These are phyloP conservation scores for Sideroxylon spinosum DNA, from an alignment of 179 eudicot genomes.

Conservation along the genomic window DNA sequence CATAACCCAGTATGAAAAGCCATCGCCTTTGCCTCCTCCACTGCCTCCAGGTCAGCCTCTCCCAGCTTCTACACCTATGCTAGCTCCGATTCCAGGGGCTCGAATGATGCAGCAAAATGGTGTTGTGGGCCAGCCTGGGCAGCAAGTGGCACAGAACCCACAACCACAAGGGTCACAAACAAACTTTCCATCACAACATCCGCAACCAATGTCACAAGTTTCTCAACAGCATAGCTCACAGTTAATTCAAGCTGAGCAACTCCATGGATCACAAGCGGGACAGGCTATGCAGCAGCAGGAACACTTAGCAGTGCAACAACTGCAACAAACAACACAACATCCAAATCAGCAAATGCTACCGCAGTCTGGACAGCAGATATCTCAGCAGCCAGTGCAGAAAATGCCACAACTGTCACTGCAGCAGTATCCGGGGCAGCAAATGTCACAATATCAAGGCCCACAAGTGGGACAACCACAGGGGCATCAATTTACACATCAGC, in stretches of 20 bases:
- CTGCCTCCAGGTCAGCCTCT: constrained; percentile 52
- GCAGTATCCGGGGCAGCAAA: constrained; percentile 37
- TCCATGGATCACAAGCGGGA: constrained; percentile 16
- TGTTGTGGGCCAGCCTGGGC: constrained; percentile 37
- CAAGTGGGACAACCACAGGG: constrained; percentile 53
- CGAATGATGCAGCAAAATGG: constrained; percentile 31
- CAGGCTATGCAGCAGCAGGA: constrained; percentile 37
- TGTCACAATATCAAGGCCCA: constrained; percentile 40
- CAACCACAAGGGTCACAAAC: constrained; percentile 39
- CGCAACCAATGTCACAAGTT: constrained; percentile 25
- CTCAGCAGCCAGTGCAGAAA: constrained; percentile 40
- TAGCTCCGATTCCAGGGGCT: constrained; percentile 37
- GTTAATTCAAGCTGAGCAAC: constrained; percentile 26
- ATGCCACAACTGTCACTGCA: constrained; percentile 18
- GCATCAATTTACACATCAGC: constrained; percentile 48
- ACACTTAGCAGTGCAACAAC: constrained; percentile 38
- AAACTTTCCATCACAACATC: constrained; percentile 25
- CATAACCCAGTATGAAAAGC: constrained; percentile 84
- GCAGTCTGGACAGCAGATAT: constrained; percentile 39
- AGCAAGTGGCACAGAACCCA: constrained; percentile 35
- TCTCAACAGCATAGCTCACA: constrained; percentile 31
- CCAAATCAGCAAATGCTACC: constrained; percentile 35
- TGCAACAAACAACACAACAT: constrained; percentile 32
- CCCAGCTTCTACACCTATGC: constrained; percentile 41
- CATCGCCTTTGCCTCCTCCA: constrained; percentile 42